Percentiles rank a stretch among this genome's conserved stretches.
Conservation (phyloP, 345 rosid species). For the Stellera chamaejasme region DNA sequence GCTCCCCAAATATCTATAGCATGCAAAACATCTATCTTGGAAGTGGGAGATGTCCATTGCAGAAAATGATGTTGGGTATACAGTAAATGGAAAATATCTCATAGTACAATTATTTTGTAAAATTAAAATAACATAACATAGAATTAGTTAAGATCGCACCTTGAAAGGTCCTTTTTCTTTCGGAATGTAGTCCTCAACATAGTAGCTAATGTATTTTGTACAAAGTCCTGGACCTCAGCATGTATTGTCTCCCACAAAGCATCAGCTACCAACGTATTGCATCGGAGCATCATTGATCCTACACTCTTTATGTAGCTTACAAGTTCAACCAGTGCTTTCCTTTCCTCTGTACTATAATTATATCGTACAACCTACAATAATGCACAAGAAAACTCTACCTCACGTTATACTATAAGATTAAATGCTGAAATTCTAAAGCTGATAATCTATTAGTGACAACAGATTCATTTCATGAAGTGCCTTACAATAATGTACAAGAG, state of each 20-base stretch:
- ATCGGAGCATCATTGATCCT: conserved; percentile 87
- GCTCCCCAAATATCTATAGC: too few species aligned
- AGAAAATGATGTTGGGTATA: too few species aligned
- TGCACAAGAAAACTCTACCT: neutral
- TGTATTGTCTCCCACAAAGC: conserved; percentile 99
- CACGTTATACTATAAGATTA: too few species aligned
- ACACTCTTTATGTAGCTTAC: conserved; percentile 90
- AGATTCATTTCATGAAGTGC: too few species aligned
- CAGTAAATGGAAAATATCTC: neutral
- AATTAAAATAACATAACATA: neutral
- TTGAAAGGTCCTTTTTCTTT: conserved; percentile 90
- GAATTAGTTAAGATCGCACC: conserved; percentile 34
- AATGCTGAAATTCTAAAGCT: too few species aligned
- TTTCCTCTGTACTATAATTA: conserved; percentile 86
- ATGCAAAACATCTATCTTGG: too few species aligned
- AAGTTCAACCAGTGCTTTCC: conserved; percentile 88
- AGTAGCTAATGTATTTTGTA: conserved; percentile 88
- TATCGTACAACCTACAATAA: conserved; percentile 74
- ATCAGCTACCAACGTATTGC: conserved; percentile 90
- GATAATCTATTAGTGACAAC: too few species aligned
- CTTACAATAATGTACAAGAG: too few species aligned
- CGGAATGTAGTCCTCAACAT: conserved; percentile 94
- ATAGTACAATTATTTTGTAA: neutral
- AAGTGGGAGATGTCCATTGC: too few species aligned
- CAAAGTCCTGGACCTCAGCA: conserved; percentile 98